Evolutionary conservation across 129 eudicot genomes (phyloP).

Genomic region (Saposhnikovia divaricata): DNA sequence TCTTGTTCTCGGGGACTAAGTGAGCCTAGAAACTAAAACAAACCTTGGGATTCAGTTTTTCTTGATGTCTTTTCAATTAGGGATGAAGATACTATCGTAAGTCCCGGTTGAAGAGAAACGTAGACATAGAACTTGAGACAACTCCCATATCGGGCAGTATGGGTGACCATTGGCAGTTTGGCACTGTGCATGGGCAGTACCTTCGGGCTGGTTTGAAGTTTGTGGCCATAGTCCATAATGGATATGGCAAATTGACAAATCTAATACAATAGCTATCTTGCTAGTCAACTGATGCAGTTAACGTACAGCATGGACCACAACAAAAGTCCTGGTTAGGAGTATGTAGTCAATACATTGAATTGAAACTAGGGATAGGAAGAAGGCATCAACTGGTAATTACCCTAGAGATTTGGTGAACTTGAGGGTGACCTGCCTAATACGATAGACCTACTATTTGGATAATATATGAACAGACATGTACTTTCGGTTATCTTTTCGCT

Average conservation of each 20-base stretch:
- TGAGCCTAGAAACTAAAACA: not conserved
- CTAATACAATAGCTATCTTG: not conserved
- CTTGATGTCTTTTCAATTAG: not conserved
- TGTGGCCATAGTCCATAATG: not conserved
- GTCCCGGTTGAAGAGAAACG: not conserved
- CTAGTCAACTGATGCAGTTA: not conserved
- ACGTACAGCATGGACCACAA: not conserved
- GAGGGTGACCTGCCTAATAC: not conserved
- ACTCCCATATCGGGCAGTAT: not conserved
- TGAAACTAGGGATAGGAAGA: not conserved
- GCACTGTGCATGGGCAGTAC: not conserved
- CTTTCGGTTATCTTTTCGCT: not conserved
- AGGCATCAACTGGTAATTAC: not conserved
- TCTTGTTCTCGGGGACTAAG: not conserved
- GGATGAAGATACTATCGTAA: not conserved
- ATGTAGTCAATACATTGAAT: not conserved
- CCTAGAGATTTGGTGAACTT: slow-evolving; percentile 1
- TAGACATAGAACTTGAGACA: not conserved
- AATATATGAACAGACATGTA: not conserved
- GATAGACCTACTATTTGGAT: not conserved
- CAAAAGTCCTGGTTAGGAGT: not conserved
- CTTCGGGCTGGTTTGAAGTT: not conserved
- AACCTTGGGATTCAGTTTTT: not conserved
- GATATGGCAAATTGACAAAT: slow-evolving; percentile 4
- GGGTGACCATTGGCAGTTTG: not conserved